Base-by-base conservation (phyloP, 2,329 filamentous ascomycete species). In the Aspergillus sp. region DNA sequence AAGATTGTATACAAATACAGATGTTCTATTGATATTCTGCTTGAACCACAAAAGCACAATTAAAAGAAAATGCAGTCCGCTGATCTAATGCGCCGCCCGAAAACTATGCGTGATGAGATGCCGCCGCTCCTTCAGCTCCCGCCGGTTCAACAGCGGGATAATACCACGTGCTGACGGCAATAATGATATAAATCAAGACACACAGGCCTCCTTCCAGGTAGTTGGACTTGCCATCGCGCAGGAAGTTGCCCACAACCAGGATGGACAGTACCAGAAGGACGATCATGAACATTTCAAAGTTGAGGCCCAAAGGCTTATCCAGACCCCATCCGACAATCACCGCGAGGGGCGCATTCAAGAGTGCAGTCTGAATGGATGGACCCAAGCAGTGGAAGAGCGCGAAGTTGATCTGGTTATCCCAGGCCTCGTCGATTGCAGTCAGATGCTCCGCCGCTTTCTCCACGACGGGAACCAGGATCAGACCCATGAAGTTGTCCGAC, bases 391-490 rank as follows among this genome's bases (percentile, higher is more conserved):
- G 90, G 42, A 89, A 88, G 22, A 94, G 79, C 0, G 90, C 89
- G 70, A 92, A 86, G 74, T 94, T 94, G 79, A 92, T 90, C 62
- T 75, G 72, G 49, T 75, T 75, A 47, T 76, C 73, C 74, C 85
- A 93, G 20, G 90, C 90, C 77, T 95, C 90, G 61, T 94, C 89
- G 53, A 95, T 79, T 40, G 89, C 88, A 2, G 88, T 92, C 44
- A 95, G 75, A 71, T 95, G 90, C 70, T 95, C 90, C 11, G 90
- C 89, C 2, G 88, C 86, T 71, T 95, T 95, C 66, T 95, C 90
- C 5, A 94, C 89, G 0, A 95, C 79, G 3, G 89, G 75, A 14
- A 94, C 82, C 1, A 95, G 79, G 58, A 94, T 93, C 35, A 95
- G 76, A 62, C 89, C 82, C 56, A 86, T 74, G 57, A 86, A 86